Evolutionary conservation across 2,329 filamentous ascomycete genomes (phyloP).

Genomic region (Moelleriella libera): DNA sequence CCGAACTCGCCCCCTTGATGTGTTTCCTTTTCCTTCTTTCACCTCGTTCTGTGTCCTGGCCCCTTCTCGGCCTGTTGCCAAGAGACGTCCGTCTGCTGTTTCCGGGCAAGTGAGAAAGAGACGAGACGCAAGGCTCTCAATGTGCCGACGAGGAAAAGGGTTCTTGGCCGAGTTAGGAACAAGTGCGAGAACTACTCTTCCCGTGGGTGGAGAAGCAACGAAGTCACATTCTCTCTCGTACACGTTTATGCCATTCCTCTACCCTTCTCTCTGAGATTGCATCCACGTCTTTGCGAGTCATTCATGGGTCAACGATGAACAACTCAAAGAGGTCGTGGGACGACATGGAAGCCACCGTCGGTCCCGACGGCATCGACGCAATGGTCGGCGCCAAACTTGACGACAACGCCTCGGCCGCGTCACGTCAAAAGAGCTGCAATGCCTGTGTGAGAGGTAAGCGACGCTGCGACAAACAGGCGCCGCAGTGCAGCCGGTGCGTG

Average conservation of each 20-base stretch:
- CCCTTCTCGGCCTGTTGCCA: too few relatives aligned
- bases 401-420: conserved; percentile 19
- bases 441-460: conserved; percentile 32
- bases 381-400: conserved; percentile 11
- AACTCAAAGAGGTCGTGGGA: conserved; percentile 3
- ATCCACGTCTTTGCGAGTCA: too few relatives aligned
- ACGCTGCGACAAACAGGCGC: conserved; percentile 30
- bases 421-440: conserved; percentile 36
- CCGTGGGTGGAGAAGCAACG: background rate
- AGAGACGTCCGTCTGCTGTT: too few relatives aligned
- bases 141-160: background rate
- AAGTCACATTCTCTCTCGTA: background rate
- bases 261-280: too few relatives aligned
- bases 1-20: too few relatives aligned
- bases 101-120: too few relatives aligned
- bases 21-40: too few relatives aligned
- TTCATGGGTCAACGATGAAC: background rate
- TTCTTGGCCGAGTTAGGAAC: background rate
- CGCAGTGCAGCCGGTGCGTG: conserved; percentile 26
- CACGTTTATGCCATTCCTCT: too few relatives aligned
- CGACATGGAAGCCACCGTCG: conserved; percentile 2
- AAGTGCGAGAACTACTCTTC: background rate
- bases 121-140: too few relatives aligned
- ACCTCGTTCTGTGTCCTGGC: too few relatives aligned
- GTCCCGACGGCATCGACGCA: background rate